phyloP scores from a whole-genome alignment of 2,329 filamentous ascomycete genomes.

The Pestalotiopsis sp. region DNA sequence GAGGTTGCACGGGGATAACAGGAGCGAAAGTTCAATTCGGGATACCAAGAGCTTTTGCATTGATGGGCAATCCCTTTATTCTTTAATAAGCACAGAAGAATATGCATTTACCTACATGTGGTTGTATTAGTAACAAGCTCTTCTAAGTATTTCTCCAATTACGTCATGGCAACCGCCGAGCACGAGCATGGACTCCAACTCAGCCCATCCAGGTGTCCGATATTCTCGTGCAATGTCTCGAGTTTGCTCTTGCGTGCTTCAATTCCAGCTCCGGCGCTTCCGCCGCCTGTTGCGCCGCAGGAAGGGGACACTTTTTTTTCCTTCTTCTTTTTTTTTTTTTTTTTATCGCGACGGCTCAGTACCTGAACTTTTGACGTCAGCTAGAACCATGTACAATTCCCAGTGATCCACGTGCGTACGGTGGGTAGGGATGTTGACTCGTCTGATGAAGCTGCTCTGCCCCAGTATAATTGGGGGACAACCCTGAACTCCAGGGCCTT shows the following conservation, averaged over 20 bases:
- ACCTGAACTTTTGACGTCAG: not conserved
- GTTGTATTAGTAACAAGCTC: not conserved
- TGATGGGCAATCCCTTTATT: not conserved
- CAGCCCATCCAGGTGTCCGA: not conserved
- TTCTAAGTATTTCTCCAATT: constrained; percentile 4
- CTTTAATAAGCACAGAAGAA: not conserved
- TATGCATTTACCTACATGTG: not conserved
- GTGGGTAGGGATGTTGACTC: no score
- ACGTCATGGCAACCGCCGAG: not conserved
- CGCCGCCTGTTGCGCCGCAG: not conserved
- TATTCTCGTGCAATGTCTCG: not conserved
- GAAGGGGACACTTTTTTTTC: not conserved
- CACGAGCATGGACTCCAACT: not conserved
- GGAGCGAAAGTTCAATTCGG: not conserved
- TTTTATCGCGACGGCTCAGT: not conserved
- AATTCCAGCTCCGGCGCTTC: not conserved
- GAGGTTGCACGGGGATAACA: no score
- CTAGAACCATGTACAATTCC: not conserved
- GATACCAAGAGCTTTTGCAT: not conserved
- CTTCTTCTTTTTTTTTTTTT: no score
- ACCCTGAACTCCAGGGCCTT: no score
- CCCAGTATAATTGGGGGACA: no score
- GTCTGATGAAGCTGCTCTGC: no score
- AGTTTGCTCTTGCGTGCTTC: not conserved
- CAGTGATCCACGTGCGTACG: no score